Conservation (phyloP, 2,329 filamentous ascomycete species). For the Ophiostoma quercus region DNA sequence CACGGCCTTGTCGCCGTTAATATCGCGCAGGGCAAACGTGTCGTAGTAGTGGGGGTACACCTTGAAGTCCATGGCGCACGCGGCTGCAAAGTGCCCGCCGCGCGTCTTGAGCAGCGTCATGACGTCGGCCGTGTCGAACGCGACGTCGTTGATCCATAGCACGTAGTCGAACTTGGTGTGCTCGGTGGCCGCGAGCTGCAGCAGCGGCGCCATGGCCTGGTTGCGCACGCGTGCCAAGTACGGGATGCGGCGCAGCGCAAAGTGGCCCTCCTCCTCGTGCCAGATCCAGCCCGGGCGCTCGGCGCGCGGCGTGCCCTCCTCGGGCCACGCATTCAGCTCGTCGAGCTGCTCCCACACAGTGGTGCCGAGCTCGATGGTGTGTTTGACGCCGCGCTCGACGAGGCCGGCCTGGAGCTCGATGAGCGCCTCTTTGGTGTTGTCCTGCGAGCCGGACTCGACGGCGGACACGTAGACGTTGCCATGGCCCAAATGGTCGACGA, state of each 20-base stretch:
- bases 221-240: constrained; percentile 63
- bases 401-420: constrained; percentile 51
- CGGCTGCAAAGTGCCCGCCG: constrained; percentile 52
- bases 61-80: constrained; percentile 56
- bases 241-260: constrained; percentile 59
- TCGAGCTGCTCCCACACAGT: constrained; percentile 51
- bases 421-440: constrained; percentile 59
- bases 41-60: constrained; percentile 53
- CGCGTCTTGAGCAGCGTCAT: constrained; percentile 50
- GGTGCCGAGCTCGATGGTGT: constrained; percentile 54
- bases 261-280: constrained; percentile 45
- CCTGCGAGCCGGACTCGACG: constrained; percentile 63
- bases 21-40: constrained; percentile 56
- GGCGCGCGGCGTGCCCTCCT: constrained; percentile 29
- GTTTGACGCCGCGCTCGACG: constrained; percentile 45
- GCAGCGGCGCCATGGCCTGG: constrained; percentile 54
- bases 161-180: constrained; percentile 46
- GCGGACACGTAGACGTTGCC: constrained; percentile 62
- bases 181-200: constrained; percentile 38
- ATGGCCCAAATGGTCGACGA: constrained; percentile 53
- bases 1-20: constrained; percentile 46
- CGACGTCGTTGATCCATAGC: constrained; percentile 57
- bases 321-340: constrained; percentile 43
- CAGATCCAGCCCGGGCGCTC: constrained; percentile 57
- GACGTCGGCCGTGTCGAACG: constrained; percentile 50